Conservation (phyloP, 805 yeast species). For the Kazachstania bromeliacearum region DNA sequence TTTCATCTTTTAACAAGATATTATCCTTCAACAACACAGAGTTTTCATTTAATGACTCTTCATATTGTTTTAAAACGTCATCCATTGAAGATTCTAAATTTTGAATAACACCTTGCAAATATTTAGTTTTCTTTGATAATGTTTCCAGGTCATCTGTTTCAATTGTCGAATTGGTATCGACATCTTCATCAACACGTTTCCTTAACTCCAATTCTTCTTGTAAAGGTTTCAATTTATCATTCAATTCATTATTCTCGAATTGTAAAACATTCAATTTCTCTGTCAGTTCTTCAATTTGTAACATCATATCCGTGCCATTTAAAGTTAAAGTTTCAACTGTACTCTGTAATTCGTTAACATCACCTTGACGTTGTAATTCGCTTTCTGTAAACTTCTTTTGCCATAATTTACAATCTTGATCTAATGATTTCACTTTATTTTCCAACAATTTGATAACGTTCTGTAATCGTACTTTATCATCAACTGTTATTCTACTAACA, state of each 20-base stretch:
- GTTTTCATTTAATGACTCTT: slow-evolving; percentile 7
- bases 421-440: not conserved
- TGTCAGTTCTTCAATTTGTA: slow-evolving; percentile 27
- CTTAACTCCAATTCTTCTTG: slow-evolving; percentile 25
- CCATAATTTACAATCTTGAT: not conserved
- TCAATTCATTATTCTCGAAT: slow-evolving; percentile 39
- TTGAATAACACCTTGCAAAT: slow-evolving; percentile 1
- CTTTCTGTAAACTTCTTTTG: not conserved
- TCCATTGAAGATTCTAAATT: slow-evolving; percentile 6
- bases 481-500: slow-evolving; percentile 1
- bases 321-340: slow-evolving; percentile 17
- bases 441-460: not conserved
- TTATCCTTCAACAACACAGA: slow-evolving; percentile 5
- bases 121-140: slow-evolving; percentile 1
- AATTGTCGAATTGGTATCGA: slow-evolving; percentile 1
- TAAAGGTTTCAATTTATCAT: slow-evolving; percentile 28
- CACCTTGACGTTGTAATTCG: slow-evolving; percentile 15
- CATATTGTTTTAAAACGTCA: slow-evolving; percentile 7
- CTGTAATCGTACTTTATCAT: not conserved
- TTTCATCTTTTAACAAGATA: not conserved
- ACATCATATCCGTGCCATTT: slow-evolving; percentile 3
- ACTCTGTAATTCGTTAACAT: slow-evolving; percentile 23
- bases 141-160: slow-evolving; percentile 1
- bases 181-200: slow-evolving; percentile 9
- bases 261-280: slow-evolving; percentile 28